Conservation (phyloP, 2,329 filamentous ascomycete genomes). For the Aspergillus nomiae region DNA sequence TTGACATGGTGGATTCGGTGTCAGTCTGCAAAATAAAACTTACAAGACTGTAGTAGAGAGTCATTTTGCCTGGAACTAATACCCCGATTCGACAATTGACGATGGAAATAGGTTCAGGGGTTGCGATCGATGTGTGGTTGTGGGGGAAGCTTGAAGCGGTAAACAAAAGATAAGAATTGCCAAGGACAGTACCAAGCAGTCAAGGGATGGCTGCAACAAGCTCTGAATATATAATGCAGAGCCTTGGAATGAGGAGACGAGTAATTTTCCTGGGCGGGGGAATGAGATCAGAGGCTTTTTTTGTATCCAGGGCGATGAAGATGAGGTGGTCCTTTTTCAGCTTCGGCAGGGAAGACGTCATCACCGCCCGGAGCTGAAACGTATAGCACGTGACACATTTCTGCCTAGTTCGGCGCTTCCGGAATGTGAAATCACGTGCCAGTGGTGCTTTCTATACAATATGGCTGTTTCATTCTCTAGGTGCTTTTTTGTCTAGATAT, state of each 20-base stretch:
- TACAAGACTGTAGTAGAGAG: conserved; percentile 70
- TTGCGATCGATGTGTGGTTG: conserved; percentile 3
- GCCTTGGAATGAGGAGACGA: neutral
- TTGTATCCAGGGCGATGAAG: conserved; percentile 7
- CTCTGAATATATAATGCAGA: conserved; percentile 8
- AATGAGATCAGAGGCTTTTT: conserved; percentile 9
- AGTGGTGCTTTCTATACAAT: neutral
- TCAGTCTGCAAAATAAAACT: conserved; percentile 31
- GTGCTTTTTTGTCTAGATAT: neutral
- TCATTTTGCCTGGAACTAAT: conserved; percentile 53
- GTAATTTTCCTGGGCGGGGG: neutral
- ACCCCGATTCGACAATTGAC: neutral
- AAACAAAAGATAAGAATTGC: conserved; percentile 17
- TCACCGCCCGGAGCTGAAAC: conserved; percentile 21
- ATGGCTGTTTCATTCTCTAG: neutral
- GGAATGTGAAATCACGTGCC: neutral
- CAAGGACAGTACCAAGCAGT: neutral
- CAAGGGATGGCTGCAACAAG: neutral
- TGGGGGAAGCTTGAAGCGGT: conserved; percentile 14
- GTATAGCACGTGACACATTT: conserved; percentile 16
- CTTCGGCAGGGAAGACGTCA: conserved; percentile 35
- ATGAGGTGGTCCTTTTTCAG: conserved; percentile 73
- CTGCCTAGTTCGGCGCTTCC: neutral
- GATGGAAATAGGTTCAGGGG: neutral
- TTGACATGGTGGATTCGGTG: neutral